Evolutionary conservation across 495 filamentous ascomycete species (phyloP), one percentile per base, ranked within the genome.

Genomic region (Acidomyces sp.): DNA sequence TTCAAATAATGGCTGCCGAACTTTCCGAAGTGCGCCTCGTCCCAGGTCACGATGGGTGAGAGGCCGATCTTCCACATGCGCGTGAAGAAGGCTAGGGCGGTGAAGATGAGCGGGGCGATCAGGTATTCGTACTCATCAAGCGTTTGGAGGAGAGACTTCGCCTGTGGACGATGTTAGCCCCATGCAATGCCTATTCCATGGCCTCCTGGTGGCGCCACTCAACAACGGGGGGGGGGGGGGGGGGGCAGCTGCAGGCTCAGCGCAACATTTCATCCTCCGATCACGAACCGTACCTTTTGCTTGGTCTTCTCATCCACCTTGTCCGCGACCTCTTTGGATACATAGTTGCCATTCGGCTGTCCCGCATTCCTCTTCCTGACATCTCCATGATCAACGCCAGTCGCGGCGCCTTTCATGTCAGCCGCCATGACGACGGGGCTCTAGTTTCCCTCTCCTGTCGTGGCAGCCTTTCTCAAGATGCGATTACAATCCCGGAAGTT

Each of bases 1-100:
- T 97, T 95, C 43, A 97, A 72, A 56, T 97, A 97, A 62, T 97
- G 87, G 51, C 88, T 95, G 45, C 90, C 90, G 62, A 97, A 97
- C 62, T 97, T 97, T 52, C 90, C 90, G 62, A 97, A 97, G 84
- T 94, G 86, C 41, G 86, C 86, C 72, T 94, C 86, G 63, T 97
- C 90, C 90, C 90, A 97, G 24, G 90, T 97, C 24, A 97, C 90
- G 55, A 97, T 94, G 45, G 81, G 73, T 37, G 90, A 96, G 42
- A 87, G 70, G 37, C 90, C 90, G 60, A 97, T 96, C 63, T 82
- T 92, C 62, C 82, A 96, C 64, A 94, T 68, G 43, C 90, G 78
- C 35, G 92, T 97, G 67, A 95, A 95, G 65, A 94, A 78, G 34
- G 92, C 76, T 22, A 94, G 64, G 27, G 73, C 63, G 18, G 90